These are phyloP conservation scores for Chlorella vulgaris DNA, from an alignment of 139 green algal species.

Conservation along the genomic window DNA sequence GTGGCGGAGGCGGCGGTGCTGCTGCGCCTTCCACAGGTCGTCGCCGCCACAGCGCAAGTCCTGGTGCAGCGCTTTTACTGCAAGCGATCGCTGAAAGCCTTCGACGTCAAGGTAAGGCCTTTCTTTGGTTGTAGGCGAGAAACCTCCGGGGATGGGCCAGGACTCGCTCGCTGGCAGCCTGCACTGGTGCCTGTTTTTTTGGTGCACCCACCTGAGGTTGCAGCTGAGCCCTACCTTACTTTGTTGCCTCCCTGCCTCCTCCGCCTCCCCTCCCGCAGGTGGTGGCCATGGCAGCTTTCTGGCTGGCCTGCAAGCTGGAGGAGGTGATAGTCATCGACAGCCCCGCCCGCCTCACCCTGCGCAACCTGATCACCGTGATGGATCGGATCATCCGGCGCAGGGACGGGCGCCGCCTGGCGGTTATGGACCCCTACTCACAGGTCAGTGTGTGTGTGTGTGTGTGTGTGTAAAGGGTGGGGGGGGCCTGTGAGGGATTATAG, in stretches of 20 bases:
- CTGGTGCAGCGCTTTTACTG: conserved; percentile 95
- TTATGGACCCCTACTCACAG: conserved; percentile 71
- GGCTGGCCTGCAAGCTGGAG: conserved; percentile 91
- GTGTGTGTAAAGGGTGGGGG: background rate
- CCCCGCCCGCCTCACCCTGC: conserved; percentile 18
- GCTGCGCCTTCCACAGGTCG: conserved; percentile 80
- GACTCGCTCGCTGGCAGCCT: too few relatives aligned
- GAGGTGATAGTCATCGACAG: conserved; percentile 64
- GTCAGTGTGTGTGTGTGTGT: conserved; percentile 26
- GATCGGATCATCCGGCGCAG: conserved; percentile 68
- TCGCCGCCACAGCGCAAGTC: conserved; percentile 89
- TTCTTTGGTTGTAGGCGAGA: too few relatives aligned
- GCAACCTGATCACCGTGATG: conserved; percentile 82
- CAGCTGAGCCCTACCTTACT: background rate
- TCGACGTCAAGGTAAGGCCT: conserved; percentile 80
- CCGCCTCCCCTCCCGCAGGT: conserved; percentile 45
- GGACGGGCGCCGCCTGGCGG: conserved; percentile 45
- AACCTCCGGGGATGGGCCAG: too few relatives aligned
- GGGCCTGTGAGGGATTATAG: too few relatives aligned
- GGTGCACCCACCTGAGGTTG: background rate
- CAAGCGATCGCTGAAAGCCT: conserved; percentile 84
- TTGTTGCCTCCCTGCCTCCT: background rate
- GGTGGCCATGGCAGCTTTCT: conserved; percentile 75
- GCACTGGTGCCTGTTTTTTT: background rate
- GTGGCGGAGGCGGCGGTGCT: conserved; percentile 70